Conservation (phyloP, 108 stramenopile species). For the Skeletonema grethae region DNA sequence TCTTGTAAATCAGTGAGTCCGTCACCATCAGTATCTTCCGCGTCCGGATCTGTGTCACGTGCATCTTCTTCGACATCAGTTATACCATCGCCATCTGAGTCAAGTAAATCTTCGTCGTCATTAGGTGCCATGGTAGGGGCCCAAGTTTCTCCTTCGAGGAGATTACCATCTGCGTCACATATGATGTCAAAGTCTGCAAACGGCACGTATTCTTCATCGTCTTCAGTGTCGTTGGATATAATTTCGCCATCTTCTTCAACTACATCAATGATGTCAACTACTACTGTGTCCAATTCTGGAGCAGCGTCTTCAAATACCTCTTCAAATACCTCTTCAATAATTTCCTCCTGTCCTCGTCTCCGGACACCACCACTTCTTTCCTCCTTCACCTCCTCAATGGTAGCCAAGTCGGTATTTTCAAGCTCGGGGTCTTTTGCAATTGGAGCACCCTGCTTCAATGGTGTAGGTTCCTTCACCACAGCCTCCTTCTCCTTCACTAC, state of each 20-base stretch:
- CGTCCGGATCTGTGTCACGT: slow-evolving; percentile 1
- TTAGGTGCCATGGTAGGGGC: slow-evolving; percentile 2
- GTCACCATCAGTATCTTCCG: slow-evolving; percentile 21
- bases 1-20: slow-evolving; percentile 19
- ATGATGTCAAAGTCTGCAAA: slow-evolving; percentile 1
- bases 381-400: not conserved
- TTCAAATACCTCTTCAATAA: not conserved
- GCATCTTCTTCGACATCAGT: slow-evolving; percentile 8
- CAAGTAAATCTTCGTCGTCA: not conserved
- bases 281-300: not conserved
- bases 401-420: not conserved
- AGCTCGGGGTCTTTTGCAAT: not conserved
- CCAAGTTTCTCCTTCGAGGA: slow-evolving; percentile 1
- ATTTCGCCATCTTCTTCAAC: not conserved
- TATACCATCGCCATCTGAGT: slow-evolving; percentile 23
- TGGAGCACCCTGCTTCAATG: not conserved
- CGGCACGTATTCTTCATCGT: not conserved
- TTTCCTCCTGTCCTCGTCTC: not conserved
- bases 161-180: not conserved
- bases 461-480: not conserved
- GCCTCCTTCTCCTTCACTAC: not conserved
- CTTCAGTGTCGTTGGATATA: not conserved
- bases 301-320: not conserved
- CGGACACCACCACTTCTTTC: not conserved
- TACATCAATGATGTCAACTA: not conserved